Base-by-base conservation (phyloP, 495 filamentous ascomycete genomes). In the Penicillium angulare region DNA sequence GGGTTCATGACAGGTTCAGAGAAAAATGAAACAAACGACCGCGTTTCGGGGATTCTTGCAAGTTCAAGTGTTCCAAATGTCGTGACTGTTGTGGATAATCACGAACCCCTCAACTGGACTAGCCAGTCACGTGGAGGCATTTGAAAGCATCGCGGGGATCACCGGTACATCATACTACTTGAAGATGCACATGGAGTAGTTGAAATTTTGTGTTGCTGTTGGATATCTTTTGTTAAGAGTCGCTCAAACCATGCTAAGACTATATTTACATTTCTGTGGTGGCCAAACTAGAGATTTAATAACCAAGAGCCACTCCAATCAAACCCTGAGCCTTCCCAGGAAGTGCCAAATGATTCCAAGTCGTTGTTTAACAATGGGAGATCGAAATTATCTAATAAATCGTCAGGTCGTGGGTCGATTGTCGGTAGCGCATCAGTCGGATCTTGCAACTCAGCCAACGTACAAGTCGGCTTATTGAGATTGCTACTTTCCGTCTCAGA, bases 221-320 rank as follows among this genome's bases (percentile, higher is more conserved):
- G n/a, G n/a, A n/a, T n/a, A n/a, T n/a, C n/a, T n/a, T n/a, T n/a
- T n/a, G n/a, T n/a, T n/a, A n/a, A n/a, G n/a, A n/a, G n/a, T n/a
- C n/a, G n/a, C n/a, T n/a, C n/a, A n/a, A n/a, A n/a, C n/a, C n/a
- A 80, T 78, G 58, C 69, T 77, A 29, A 63, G 79, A 42, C 13
- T 40, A 31, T 31, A 7, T 35, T 32, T 17, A 60, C 15, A 54
- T 55, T 59, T 7, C 62, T 7, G 18, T 24, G 38, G 6, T 12
- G 20, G 15, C 1, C 12, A 15, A 3, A 41, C 3, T 33, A 50
- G 16, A 63, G 16, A 53, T 58, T 65, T 7, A 65, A 53, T 3
- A 65, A 26, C 62, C 62, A 65, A 8, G 62, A 63, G 13, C 62
- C 59, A 52, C 56, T 63, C 62, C 62, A 65, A 26, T 65, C 62